phyloP scores from a whole-genome alignment of 225 moss, liverwort and hornwort species.

The Physcomitrium patens region DNA sequence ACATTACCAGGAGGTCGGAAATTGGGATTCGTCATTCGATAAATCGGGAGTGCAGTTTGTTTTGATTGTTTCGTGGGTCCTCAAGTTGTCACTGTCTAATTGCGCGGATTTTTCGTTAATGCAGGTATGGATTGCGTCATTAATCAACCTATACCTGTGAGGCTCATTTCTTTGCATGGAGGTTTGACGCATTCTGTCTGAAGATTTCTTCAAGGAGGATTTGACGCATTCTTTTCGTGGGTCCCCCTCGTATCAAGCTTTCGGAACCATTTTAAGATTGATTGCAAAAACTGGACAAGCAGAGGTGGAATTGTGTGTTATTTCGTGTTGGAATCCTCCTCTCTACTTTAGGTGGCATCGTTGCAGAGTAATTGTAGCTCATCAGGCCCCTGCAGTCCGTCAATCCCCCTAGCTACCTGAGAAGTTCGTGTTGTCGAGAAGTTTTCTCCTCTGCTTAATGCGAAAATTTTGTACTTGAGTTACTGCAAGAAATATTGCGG shows the following conservation, averaged over 20 bases:
- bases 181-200: no score
- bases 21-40: neutral
- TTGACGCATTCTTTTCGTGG: neutral
- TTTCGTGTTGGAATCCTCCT: neutral
- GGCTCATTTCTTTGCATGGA: no score
- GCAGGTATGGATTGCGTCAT: slow-evolving; percentile 28
- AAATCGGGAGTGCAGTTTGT: neutral
- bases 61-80: slow-evolving; percentile 6
- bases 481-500: neutral
- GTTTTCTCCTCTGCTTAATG: neutral
- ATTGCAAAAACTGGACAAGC: neutral
- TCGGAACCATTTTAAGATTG: neutral
- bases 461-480: no score
- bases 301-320: neutral
- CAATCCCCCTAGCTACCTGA: neutral
- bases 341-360: neutral
- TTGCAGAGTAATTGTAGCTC: neutral
- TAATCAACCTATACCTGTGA: neutral
- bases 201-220: no score
- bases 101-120: neutral
- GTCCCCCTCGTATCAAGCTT: neutral
- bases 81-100: neutral
- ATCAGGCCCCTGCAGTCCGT: neutral
- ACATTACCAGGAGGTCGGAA: neutral
- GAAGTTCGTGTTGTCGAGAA: neutral